A percentile compares a stretch with the other conserved stretches of the same genome.
These are phyloP conservation scores for Pythium aquatile DNA, from an alignment of 352 stramenopile genomes.

Conservation along the genomic window DNA sequence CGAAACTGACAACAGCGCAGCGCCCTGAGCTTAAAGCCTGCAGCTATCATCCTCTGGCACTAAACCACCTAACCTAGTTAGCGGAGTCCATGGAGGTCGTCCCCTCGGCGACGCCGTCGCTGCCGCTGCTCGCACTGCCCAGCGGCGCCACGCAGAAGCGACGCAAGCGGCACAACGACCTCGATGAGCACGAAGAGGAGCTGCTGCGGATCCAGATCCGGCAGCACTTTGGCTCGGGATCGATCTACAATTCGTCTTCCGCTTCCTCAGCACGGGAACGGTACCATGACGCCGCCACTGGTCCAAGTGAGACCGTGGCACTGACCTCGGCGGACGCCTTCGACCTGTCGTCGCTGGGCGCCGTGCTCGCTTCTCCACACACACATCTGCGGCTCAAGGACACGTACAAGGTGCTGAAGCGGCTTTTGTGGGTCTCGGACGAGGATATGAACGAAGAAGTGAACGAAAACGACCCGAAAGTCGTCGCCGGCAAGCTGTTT, in stretches of 20 bases:
- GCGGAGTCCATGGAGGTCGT: slow-evolving; percentile 29
- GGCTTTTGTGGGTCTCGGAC: slow-evolving; percentile 45
- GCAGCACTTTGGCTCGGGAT: slow-evolving; percentile 36
- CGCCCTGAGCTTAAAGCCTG: too few relatives aligned
- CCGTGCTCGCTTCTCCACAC: slow-evolving; percentile 29
- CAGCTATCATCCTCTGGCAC: not conserved
- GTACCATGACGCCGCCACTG: slow-evolving; percentile 6
- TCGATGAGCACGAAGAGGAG: slow-evolving; percentile 48
- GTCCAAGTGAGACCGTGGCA: slow-evolving; percentile 20
- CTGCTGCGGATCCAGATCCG: slow-evolving; percentile 43
- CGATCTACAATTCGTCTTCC: slow-evolving; percentile 7
- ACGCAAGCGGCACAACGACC: slow-evolving; percentile 42
- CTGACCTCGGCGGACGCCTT: slow-evolving; percentile 22
- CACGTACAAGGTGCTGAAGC: slow-evolving; percentile 35
- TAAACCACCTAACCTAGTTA: too few relatives aligned
- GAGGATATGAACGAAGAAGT: slow-evolving; percentile 53
- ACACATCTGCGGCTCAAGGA: slow-evolving; percentile 26
- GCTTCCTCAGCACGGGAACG: slow-evolving; percentile 2
- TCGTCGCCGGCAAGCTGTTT: slow-evolving; percentile 54
- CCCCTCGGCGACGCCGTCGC: slow-evolving; percentile 8
- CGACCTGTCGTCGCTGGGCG: slow-evolving; percentile 23
- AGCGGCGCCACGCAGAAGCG: slow-evolving; percentile 39
- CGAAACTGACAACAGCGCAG: too few relatives aligned
- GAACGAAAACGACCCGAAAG: slow-evolving; percentile 50
- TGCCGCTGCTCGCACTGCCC: slow-evolving; percentile 38